Evolutionary conservation across 2,329 filamentous ascomycete genomes (phyloP), one percentile per base, ranked within the genome.

Genomic region (Aspergillus aculeatus): DNA sequence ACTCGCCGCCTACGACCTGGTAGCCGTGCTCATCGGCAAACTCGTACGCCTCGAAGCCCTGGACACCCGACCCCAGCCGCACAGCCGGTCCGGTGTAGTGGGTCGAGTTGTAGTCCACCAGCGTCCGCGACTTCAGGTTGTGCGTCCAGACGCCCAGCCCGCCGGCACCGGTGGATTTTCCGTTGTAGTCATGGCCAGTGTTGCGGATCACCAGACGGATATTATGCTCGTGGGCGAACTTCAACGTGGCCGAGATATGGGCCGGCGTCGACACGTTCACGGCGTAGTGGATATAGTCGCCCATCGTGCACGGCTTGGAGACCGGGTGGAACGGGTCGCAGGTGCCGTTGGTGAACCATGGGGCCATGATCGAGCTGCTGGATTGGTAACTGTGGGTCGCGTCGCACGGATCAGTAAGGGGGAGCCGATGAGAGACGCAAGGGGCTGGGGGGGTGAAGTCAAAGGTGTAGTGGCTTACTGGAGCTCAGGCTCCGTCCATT

Each of bases 81-180:
- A 74, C 62, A 23, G 66, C 64, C 54, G 53, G 31, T 64, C 32
- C 50, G 14, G 47, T 47, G 44, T 55, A 55, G 52, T 50, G 38
- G 6, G 14, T 44, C 16, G 38, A 44, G 6, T 16, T 44, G 51
- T 44, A 47, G 51, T 16, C 7, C n/a, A 53, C 23, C 16, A 53
- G 32, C 6, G 51, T 53, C 21, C 21, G 38, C 19, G 52, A 47
- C 48, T 75, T 75, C 14, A 75, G 64, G 49, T 74, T 54, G 47
- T 74, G 73, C 26, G 65, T 75, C 68, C 72, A 75, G 29, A 76
- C 62, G 2, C 59, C 66, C 31, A 76, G 61, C 2, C 66, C 78
- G 1, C 86, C 86, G 23, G 81, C 82, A n/a, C 87, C 88, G 0
- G 85, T 86, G 0, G 83, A 86, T 47, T 84, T 83, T 47, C 86